phyloP scores from a whole-genome alignment of 2,329 filamentous ascomycete genomes.

The Cladosporium sp. region DNA sequence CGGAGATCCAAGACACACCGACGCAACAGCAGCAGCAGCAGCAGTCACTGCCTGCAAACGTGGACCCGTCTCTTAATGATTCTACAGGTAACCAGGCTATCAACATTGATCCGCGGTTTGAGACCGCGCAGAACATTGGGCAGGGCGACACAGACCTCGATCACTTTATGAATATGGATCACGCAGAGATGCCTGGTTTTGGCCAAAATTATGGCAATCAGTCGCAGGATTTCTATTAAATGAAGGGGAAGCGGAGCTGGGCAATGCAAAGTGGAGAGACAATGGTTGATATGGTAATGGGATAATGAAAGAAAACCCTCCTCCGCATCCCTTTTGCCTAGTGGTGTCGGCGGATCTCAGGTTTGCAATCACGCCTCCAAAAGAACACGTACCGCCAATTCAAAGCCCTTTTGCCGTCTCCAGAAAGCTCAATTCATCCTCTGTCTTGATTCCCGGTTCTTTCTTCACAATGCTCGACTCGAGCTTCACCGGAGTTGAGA shows the following conservation, averaged over 20 bases:
- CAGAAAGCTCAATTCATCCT: too few species aligned
- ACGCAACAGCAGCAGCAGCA: neutral
- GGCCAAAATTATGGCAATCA: slow-evolving; percentile 21
- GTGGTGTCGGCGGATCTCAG: too few species aligned
- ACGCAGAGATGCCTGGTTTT: slow-evolving; percentile 23
- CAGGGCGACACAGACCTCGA: slow-evolving; percentile 25
- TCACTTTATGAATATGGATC: slow-evolving; percentile 22
- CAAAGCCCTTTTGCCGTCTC: too few species aligned
- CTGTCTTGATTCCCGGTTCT: too few species aligned
- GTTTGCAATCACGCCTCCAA: too few species aligned
- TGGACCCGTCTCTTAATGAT: slow-evolving; percentile 8
- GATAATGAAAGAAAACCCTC: too few species aligned
- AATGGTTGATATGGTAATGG: too few species aligned
- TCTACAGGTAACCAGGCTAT: neutral
- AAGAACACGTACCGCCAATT: too few species aligned
- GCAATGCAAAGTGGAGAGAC: neutral
- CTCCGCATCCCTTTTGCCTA: too few species aligned
- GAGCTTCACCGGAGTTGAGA: too few species aligned
- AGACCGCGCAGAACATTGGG: slow-evolving; percentile 20
- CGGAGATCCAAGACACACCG: slow-evolving; percentile 24
- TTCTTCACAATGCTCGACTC: too few species aligned
- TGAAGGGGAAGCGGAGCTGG: neutral
- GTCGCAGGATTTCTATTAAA: slow-evolving; percentile 1
- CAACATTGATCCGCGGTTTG: slow-evolving; percentile 27
- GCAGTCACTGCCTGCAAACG: neutral